Percentiles rank a stretch among this genome's conserved stretches.
Conservation (phyloP, 2,329 filamentous ascomycete genomes). For the Pseudomassariella vexata region DNA sequence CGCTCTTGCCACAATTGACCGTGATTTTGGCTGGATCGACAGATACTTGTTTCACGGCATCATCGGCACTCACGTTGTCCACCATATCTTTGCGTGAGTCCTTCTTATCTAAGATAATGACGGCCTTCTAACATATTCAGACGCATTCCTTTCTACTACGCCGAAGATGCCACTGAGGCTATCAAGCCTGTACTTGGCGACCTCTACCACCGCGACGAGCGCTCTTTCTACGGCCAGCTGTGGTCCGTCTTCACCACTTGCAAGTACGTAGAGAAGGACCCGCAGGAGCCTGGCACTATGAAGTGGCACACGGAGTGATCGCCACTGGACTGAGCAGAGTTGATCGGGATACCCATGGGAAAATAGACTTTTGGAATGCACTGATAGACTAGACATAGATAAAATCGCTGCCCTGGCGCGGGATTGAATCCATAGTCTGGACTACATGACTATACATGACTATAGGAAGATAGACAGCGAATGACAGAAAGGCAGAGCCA, state of each 20-base stretch:
- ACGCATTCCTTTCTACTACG: constrained; percentile 48
- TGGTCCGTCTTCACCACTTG: constrained; percentile 26
- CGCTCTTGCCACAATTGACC: constrained; percentile 57
- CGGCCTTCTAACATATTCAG: constrained; percentile 8
- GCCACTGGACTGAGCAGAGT: too few relatives aligned
- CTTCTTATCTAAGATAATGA: neutral
- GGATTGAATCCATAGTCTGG: too few relatives aligned
- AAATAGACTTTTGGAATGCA: too few relatives aligned
- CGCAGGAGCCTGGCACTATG: constrained; percentile 18
- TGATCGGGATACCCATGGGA: too few relatives aligned
- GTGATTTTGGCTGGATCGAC: constrained; percentile 59
- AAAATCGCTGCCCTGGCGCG: too few relatives aligned
- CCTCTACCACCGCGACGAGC: constrained; percentile 34
- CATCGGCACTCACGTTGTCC: constrained; percentile 51
- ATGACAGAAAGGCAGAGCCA: too few relatives aligned
- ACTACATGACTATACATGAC: too few relatives aligned
- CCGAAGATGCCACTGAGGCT: constrained; percentile 41
- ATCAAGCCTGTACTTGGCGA: constrained; percentile 42
- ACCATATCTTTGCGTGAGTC: constrained; percentile 44
- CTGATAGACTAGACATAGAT: too few relatives aligned
- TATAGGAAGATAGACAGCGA: too few relatives aligned
- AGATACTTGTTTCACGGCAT: constrained; percentile 62
- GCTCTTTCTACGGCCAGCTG: constrained; percentile 24
- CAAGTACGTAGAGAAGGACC: constrained; percentile 27
- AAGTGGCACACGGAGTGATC: constrained; percentile 14